A percentile compares a stretch with the other conserved stretches of the same genome.
These are phyloP conservation scores for Ophiocordyceps robertsii DNA, from an alignment of 2,329 filamentous ascomycete genomes.

Conservation along the genomic window DNA sequence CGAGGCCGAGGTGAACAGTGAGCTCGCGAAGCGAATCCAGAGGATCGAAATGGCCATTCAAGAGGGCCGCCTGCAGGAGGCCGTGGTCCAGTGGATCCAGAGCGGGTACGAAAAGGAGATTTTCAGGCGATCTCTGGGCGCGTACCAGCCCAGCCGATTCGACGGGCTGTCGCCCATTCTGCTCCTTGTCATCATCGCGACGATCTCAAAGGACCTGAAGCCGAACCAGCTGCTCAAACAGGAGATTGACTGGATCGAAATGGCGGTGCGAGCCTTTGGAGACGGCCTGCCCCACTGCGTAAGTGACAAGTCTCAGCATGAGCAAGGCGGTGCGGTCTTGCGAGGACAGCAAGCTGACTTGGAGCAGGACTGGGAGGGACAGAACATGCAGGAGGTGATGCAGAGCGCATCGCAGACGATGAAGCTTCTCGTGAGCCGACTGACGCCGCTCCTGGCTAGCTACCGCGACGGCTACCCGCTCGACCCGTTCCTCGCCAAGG, in stretches of 20 bases:
- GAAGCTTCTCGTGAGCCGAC: slow-evolving; percentile 21
- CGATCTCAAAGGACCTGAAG: slow-evolving; percentile 45
- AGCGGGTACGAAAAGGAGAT: slow-evolving; percentile 48
- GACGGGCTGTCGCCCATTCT: slow-evolving; percentile 46
- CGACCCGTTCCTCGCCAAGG: slow-evolving; percentile 23
- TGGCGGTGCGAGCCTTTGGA: slow-evolving; percentile 41
- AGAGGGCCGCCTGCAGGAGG: slow-evolving; percentile 46
- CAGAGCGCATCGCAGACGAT: slow-evolving; percentile 25
- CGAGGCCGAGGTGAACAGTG: slow-evolving; percentile 26
- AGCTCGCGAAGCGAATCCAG: slow-evolving; percentile 41
- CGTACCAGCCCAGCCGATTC: slow-evolving; percentile 27
- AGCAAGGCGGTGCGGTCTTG: not conserved
- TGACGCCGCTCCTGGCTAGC: slow-evolving; percentile 19
- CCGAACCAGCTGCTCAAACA: slow-evolving; percentile 36
- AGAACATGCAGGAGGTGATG: slow-evolving; percentile 21
- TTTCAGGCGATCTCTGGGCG: slow-evolving; percentile 34
- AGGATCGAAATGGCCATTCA: slow-evolving; percentile 50
- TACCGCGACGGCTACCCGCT: slow-evolving; percentile 23
- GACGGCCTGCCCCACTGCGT: slow-evolving; percentile 35
- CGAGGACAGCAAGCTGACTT: slow-evolving; percentile 5
- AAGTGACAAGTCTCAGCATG: slow-evolving; percentile 15
- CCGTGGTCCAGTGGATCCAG: slow-evolving; percentile 55
- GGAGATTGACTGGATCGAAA: slow-evolving; percentile 47
- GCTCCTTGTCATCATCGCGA: slow-evolving; percentile 50
- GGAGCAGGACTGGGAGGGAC: slow-evolving; percentile 23